Base-by-base conservation (phyloP, 306 rosid species). In the Cicer arietinum region DNA sequence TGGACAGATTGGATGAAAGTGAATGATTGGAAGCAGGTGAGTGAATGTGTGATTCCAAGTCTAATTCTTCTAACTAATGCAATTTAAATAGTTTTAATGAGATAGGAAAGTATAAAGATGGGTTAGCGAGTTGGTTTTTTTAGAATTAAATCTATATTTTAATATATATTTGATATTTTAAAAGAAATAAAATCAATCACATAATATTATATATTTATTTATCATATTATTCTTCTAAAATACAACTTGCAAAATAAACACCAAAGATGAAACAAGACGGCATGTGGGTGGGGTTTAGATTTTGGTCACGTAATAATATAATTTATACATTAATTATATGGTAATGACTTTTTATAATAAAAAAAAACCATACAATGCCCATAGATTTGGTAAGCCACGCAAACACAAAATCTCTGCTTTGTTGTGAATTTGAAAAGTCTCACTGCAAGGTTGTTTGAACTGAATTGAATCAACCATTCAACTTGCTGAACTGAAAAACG, bases 211-310 rank as follows among this genome's bases (percentile, higher is more conserved):
- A 25, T 25, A 25, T 25, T 25, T 25, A 25, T 25, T 3, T 25
- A 2, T 25, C 2, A 25, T 25, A 3, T 2, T 25, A 25, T 25
- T 25, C 4, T 3, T 25, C 4, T 3, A 25, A 2, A 25, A 25
- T 25, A 2, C 35, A 25, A 25, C 35, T 25, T 3, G 35, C 4
- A 25, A 25, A 25, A 25, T 25, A 25, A 25, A 25, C 3, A 25
- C 35, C 3, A 25, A 62, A 67, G 43, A 14, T 65, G 79, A 76
- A 61, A 63, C 79, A 77, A 73, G 44, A 59, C 56, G 44, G 67
- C 90, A 86, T 83, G 91, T 81, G 88, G 61, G 88, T 86, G 88
- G 88, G 91, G 92, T 84, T 79, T 67, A 52, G 60, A 81, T 77
- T 80, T 79, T 59, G 52, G 64, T 75, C 68, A 51, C 4, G 37